These are phyloP conservation scores for Thermothielavioides terrestris DNA, from an alignment of 495 filamentous ascomycete genomes.

Conservation along the genomic window DNA sequence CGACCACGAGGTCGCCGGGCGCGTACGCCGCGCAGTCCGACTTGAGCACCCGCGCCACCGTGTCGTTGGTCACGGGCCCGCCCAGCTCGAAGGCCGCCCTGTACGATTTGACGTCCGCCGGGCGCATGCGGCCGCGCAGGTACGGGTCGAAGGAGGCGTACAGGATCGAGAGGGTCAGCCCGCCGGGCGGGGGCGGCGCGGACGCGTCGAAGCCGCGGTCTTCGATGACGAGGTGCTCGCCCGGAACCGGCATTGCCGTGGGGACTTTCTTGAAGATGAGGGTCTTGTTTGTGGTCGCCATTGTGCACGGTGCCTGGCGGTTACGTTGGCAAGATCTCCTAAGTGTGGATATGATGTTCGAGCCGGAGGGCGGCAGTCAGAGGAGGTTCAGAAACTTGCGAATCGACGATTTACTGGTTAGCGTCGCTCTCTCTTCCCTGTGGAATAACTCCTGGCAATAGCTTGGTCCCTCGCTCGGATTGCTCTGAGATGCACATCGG, in stretches of 20 bases:
- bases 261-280: constrained; percentile 72
- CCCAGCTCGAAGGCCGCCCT: constrained; percentile 46
- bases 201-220: constrained; percentile 55
- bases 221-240: constrained; percentile 67
- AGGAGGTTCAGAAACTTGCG: no score
- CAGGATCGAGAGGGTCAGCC: constrained; percentile 62
- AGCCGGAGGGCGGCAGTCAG: no score
- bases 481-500: no score
- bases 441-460: no score
- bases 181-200: constrained; percentile 55
- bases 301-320: no score
- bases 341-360: no score
- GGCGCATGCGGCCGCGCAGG: constrained; percentile 62
- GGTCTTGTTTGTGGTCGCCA: constrained; percentile 54
- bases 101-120: constrained; percentile 51
- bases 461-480: no score
- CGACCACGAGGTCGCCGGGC: constrained; percentile 59
- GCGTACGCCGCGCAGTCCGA: constrained; percentile 53
- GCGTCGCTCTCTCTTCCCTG: no score
- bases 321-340: not conserved
- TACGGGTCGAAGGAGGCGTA: constrained; percentile 86
- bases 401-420: no score
- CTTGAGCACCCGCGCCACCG: constrained; percentile 57
- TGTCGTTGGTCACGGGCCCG: constrained; percentile 48
- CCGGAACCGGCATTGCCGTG: constrained; percentile 56